These are phyloP conservation scores for Beauveria sp. DNA, from an alignment of 2,329 filamentous ascomycete genomes.

Conservation along the genomic window DNA sequence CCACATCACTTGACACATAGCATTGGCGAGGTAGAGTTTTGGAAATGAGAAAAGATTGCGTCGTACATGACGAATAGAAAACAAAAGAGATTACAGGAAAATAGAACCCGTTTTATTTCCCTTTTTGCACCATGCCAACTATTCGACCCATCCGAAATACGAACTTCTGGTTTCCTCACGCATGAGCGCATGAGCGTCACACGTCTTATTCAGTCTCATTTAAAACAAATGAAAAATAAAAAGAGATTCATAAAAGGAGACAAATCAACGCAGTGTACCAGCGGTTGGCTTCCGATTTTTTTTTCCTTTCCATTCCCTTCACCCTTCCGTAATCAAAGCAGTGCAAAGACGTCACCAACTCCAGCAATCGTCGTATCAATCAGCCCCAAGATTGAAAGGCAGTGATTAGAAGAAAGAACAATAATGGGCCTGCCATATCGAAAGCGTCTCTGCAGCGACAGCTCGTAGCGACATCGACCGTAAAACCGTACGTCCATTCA, in stretches of 20 bases:
- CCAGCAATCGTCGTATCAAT: constrained; percentile 4
- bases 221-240: constrained; percentile 5
- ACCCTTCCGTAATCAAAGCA: constrained; percentile 4
- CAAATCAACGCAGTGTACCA: neutral
- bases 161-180: neutral
- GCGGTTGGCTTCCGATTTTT: neutral
- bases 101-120: neutral
- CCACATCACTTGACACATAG: constrained; percentile 14
- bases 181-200: neutral
- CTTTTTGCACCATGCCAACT: neutral
- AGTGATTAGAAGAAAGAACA: neutral
- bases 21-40: neutral
- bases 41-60: constrained; percentile 10
- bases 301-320: neutral
- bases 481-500: neutral
- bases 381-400: neutral
- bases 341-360: constrained; percentile 6
- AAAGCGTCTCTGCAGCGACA: neutral
- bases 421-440: constrained; percentile 4
- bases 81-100: constrained; percentile 34
- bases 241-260: constrained; percentile 9
- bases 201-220: constrained; percentile 5
- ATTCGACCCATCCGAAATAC: neutral
- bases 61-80: constrained; percentile 8
- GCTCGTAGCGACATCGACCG: neutral